Evolutionary conservation across 129 eudicot genomes (phyloP).

Genomic region (Pittosporum tobira): DNA sequence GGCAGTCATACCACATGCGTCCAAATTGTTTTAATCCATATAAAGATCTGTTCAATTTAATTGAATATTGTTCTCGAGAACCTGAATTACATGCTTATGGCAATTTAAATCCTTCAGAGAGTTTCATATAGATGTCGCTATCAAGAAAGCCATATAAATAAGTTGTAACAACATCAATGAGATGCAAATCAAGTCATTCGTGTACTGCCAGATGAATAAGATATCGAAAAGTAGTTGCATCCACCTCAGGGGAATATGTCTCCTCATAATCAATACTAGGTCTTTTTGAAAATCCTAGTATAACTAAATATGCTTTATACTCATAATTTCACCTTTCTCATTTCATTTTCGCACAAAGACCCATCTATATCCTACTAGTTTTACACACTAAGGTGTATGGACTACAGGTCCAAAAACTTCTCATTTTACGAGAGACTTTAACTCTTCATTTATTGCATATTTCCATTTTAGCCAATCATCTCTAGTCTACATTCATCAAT

Average conservation of each 20-base stretch:
- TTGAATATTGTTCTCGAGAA: neutral
- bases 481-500: conserved; percentile 10
- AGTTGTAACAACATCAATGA: neutral
- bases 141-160: no score
- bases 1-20: conserved; percentile 16
- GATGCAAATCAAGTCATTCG: neutral
- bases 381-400: neutral
- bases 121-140: conserved; percentile 9
- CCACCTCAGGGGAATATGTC: neutral
- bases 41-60: neutral
- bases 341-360: neutral
- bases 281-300: neutral
- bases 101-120: neutral
- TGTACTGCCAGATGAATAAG: neutral
- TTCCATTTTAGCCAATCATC: conserved; percentile 23
- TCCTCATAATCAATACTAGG: conserved; percentile 7
- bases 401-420: neutral
- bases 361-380: conserved; percentile 2
- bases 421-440: neutral
- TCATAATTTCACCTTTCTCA: neutral
- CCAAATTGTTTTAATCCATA: conserved; percentile 11
- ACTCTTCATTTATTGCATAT: neutral
- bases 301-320: neutral
- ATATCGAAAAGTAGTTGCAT: neutral
- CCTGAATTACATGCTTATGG: neutral